phyloP scores from a whole-genome alignment of 495 filamentous ascomycete species.

The Aspergillus asperescens region DNA sequence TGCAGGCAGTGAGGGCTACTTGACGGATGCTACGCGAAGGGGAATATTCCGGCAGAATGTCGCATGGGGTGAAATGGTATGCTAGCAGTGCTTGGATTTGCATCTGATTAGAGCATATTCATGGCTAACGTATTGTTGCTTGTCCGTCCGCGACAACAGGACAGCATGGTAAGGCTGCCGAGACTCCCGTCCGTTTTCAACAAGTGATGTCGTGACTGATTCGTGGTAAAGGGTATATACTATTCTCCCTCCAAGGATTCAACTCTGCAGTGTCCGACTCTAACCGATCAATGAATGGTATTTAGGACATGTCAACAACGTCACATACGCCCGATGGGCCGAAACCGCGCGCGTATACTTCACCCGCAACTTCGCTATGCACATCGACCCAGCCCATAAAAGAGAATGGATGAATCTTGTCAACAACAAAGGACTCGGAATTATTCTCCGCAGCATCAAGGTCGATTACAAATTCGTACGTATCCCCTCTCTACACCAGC shows the following conservation, averaged over 20 bases:
- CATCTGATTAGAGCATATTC: background rate
- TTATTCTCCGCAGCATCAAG: slow-evolving; percentile 78
- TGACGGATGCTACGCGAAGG: slow-evolving; percentile 58
- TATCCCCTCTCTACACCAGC: background rate
- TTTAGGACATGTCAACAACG: slow-evolving; percentile 81
- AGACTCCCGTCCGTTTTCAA: background rate
- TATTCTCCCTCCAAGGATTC: background rate
- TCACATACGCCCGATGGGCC: slow-evolving; percentile 77
- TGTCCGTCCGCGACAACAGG: slow-evolving; percentile 32
- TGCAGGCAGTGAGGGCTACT: slow-evolving; percentile 75
- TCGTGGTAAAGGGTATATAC: slow-evolving; percentile 22
- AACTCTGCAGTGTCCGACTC: background rate
- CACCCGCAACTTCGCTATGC: slow-evolving; percentile 66
- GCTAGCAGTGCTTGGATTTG: slow-evolving; percentile 1
- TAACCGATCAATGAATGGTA: too few species aligned
- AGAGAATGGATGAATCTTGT: slow-evolving; percentile 66
- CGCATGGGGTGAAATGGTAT: slow-evolving; percentile 89
- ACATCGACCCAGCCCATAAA: slow-evolving; percentile 61
- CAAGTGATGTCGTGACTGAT: slow-evolving; percentile 1
- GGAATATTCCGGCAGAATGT: slow-evolving; percentile 69
- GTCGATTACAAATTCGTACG: slow-evolving; percentile 89
- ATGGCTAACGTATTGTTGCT: slow-evolving; percentile 12
- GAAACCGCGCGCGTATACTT: slow-evolving; percentile 83
- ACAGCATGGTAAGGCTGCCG: slow-evolving; percentile 47
- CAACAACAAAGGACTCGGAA: slow-evolving; percentile 58